phyloP scores from a whole-genome alignment of 805 yeast species.

The Nematodospora valgi region DNA sequence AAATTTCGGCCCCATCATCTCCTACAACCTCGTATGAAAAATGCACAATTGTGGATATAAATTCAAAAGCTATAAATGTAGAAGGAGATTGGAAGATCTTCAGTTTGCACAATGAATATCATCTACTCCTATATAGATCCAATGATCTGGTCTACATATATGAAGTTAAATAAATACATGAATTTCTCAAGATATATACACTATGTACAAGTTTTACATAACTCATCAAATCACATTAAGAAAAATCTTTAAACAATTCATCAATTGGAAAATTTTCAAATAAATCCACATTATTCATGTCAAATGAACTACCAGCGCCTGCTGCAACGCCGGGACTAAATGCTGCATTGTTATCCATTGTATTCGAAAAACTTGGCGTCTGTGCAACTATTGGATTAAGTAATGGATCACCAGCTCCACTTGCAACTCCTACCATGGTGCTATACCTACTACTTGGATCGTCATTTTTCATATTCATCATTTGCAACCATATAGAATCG shows the following conservation, averaged over 20 bases:
- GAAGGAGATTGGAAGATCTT: neutral
- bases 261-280: slow-evolving; percentile 12
- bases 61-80: neutral
- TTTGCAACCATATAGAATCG: slow-evolving; percentile 18
- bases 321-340: slow-evolving; percentile 2
- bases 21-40: neutral
- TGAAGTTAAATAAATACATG: no score
- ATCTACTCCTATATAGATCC: neutral
- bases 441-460: neutral
- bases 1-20: neutral
- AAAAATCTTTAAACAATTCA: slow-evolving; percentile 12
- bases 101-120: neutral
- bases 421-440: neutral
- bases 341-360: neutral
- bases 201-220: no score
- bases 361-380: neutral
- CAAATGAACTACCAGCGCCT: slow-evolving; percentile 1
- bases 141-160: no score
- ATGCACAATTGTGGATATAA: neutral
- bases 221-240: no score
- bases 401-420: neutral
- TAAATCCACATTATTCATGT: neutral
- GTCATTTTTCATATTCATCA: slow-evolving; percentile 11
- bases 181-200: no score
- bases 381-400: neutral